Base-by-base conservation (phyloP, 192 early-diverging fungal species). In the Coemansia sp. region DNA sequence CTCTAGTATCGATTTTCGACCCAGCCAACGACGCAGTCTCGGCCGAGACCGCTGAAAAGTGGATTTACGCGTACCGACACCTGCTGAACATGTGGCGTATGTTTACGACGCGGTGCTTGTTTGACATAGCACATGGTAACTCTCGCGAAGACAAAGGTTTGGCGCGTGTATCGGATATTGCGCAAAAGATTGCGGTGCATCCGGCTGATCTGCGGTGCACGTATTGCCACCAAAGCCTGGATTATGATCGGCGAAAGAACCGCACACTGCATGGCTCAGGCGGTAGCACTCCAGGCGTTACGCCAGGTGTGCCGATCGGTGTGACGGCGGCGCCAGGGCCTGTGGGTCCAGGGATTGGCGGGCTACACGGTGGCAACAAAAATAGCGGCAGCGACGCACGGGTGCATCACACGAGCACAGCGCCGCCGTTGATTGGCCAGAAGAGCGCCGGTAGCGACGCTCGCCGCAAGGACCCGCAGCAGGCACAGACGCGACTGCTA, bases 71-170 rank as follows among this genome's bases (percentile, higher is more conserved):
- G 48, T 99, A 99, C 77, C 87, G 93, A 3, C 63, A 81, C 38
- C 69, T 97, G 54, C 83, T 99, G 23, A 94, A 99, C 79, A 84
- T 86, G 49, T 94, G 89, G 91, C 86, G 92, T 50, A 82, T 98
- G 59, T 98, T 87, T 58, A 89, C 91, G 50, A 81, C 78, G n/a
- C 84, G 97, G 2, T 92, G 93, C 24, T 73, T 85, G 32, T 97
- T 98, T 73, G 97, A 99, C 78, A 99, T 99, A 67, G 83, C 83
- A 12, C 85, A 91, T 24, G 88, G 88, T 58, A 89, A 89, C 55
- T 59, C 58, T 52, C 73, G 79, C 53, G 62, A 60, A 25, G 41
- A 50, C 7, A 75, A 76, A 62, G 79, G 73, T 12, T 68, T 82
- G 54, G 66, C 88, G 56, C 83, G 79, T 5, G 73, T 83, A 32